These are phyloP conservation scores for Pseudocercospora fuligena DNA, from an alignment of 2,329 filamentous ascomycete species.

Conservation along the genomic window DNA sequence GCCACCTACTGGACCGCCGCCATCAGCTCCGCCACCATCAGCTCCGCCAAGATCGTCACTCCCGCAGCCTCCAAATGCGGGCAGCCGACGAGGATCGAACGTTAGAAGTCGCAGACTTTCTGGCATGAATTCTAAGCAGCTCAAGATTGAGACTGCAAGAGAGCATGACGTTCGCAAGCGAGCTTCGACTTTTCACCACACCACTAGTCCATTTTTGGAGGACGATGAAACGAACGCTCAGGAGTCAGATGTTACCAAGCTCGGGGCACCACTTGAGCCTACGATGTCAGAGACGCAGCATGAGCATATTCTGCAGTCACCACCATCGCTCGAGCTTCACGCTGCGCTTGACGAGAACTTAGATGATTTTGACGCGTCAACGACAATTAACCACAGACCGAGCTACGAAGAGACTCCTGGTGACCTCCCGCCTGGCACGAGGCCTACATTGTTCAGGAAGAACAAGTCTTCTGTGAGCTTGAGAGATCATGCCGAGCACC, in stretches of 20 bases:
- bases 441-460: slow-evolving; percentile 47
- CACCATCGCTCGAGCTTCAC: slow-evolving; percentile 37
- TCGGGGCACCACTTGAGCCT: slow-evolving; percentile 28
- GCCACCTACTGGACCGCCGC: slow-evolving; percentile 33
- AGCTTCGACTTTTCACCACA: slow-evolving; percentile 41
- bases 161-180: slow-evolving; percentile 39
- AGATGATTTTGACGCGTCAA: slow-evolving; percentile 20
- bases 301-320: slow-evolving; percentile 38
- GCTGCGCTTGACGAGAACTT: slow-evolving; percentile 23
- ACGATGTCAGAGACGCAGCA: slow-evolving; percentile 35
- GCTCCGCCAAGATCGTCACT: slow-evolving; percentile 34
- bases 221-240: slow-evolving; percentile 28
- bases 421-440: slow-evolving; percentile 28
- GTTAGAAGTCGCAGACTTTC: slow-evolving; percentile 74
- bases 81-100: slow-evolving; percentile 30
- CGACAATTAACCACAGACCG: slow-evolving; percentile 27
- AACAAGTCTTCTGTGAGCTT: slow-evolving; percentile 65
- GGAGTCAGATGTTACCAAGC: slow-evolving; percentile 15
- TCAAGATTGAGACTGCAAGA: slow-evolving; percentile 81
- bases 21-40: slow-evolving; percentile 33
- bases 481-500: slow-evolving; percentile 63
- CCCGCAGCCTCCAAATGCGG: slow-evolving; percentile 29
- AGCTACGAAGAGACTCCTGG: slow-evolving; percentile 34
- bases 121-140: slow-evolving; percentile 75
- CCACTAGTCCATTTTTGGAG: slow-evolving; percentile 31